Evolutionary conservation across 768 basidiomycete genomes (phyloP), one percentile per base, ranked within the genome.

Genomic region (Termitomyces sp.): DNA sequence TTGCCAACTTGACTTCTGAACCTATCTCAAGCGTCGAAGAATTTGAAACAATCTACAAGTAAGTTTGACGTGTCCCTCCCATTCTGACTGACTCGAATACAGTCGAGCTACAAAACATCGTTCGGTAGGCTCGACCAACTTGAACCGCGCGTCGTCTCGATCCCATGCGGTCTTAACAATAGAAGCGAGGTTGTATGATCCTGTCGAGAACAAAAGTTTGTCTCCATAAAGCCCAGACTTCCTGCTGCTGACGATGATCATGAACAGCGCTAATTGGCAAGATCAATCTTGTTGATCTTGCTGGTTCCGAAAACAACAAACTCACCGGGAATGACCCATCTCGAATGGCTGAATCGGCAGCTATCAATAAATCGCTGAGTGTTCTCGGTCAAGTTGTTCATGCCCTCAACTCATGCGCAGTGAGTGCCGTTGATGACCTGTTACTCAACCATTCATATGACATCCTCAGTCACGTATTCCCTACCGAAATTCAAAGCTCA

Each of bases 241-340:
- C 52, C 53, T n/a, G n/a, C 36, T 48, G 33, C 53, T 45, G 32
- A 20, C 52, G 40, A 56, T 36, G 32, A 40, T n/a, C 30, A 24
- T 14, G 30, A 16, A 24, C 60, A 91, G 90, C 80, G 44, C 68
- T 87, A 50, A 80, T 77, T 2, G 92, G 91, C 10, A 91, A 88
- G 68, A 86, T 94, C 56, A 91, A 91, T 62, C 80, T 94, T 9
- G 90, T 94, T 12, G 93, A 95, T 72, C 80, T 95, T 28, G 93
- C 93, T 18, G 93, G 93, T 28, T 92, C 90, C 0, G 93, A 95
- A 73, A 94, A 94, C 66, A 94, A 94, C 70, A 94, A 91, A 78
- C 77, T 89, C 28, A 94, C 94, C 4, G 92, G 93, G 5, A 94
- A 94, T 63, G 89, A 94, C 67, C 75, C 84, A 1, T 84, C 82